Evolutionary conservation across 495 filamentous ascomycete genomes (phyloP), one percentile per base, ranked within the genome.

Genomic region (Penicillium pancosmium): DNA sequence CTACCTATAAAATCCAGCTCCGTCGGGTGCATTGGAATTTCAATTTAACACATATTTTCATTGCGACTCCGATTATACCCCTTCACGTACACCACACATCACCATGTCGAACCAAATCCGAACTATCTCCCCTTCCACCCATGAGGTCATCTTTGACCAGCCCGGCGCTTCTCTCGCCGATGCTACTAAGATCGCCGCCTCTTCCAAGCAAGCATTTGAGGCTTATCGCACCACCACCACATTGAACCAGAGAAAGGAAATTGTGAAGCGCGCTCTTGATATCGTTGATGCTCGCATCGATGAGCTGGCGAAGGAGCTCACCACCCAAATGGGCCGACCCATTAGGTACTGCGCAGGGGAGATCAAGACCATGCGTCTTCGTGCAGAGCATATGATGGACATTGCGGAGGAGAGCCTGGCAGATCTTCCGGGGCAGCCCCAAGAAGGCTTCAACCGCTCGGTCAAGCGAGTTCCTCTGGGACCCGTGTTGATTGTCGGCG

Each of bases 291-390:
- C 86, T 19, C 84, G 83, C 55, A 80, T 90, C 67, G 89, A 97
- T 86, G 86, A 86, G 5, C 75, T 97, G 19, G 91, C 87, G 4
- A 81, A 80, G 61, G 93, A 96, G 67, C 75, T 98, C 48, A 96
- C 91, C 0, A 84, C 90, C 63, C 92, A 98, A 76, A 97, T 98
- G 93, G 93, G 93, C 27, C 83, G 93, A 15, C 93, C 93, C 5
- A 95, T 97, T 58, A 83, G 89, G 19, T 97, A 93, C 70, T 88
- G 89, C 2, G 82, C 81, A 18, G 91, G 85, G 61, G 93, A 98
- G 72, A 82, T 98, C 61, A 78, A 85, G 25, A 98, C 93, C 15
- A 90, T 92, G n/a, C 82, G 88, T 47, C 86, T 86, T 66, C 82
- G 93, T 60, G 90, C 86, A 36, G 86, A 97, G 61, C 92, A 96